phyloP scores from a whole-genome alignment of 1,284 basidiomycete genomes.

The Meripilus lineatus region DNA sequence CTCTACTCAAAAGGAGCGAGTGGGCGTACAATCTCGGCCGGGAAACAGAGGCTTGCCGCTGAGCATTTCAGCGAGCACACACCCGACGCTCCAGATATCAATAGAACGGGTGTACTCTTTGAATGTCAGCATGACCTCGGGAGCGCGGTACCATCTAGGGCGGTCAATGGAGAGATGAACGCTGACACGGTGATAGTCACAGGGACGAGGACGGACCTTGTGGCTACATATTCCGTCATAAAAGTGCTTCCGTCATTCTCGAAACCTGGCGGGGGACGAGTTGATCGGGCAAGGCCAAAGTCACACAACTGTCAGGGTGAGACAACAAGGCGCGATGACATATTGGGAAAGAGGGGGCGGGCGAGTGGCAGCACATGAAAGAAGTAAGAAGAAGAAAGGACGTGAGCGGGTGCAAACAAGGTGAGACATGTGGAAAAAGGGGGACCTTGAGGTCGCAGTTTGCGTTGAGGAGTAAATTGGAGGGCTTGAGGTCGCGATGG shows the following conservation, averaged over 20 bases:
- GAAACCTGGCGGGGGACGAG: slow-evolving; percentile 74
- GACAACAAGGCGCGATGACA: no score
- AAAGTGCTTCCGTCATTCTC: slow-evolving; percentile 83
- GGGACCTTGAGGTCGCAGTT: slow-evolving; percentile 93
- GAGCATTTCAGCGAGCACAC: slow-evolving; percentile 93
- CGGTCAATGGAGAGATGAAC: slow-evolving; percentile 6
- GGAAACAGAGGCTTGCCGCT: slow-evolving; percentile 89
- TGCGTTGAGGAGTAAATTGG: slow-evolving; percentile 91
- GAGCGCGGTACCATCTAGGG: slow-evolving; percentile 88
- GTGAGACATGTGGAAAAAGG: no score
- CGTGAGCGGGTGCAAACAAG: no score
- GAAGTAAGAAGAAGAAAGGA: no score
- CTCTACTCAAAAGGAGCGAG: no score
- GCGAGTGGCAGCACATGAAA: no score
- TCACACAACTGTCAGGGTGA: no score
- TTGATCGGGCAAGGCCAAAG: slow-evolving; percentile 87
- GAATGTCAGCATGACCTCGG: slow-evolving; percentile 94
- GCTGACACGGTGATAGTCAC: not conserved
- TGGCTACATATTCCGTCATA: slow-evolving; percentile 95
- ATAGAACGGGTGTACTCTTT: slow-evolving; percentile 92
- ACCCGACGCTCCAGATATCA: slow-evolving; percentile 92
- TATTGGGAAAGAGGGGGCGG: no score
- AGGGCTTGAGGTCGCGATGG: slow-evolving; percentile 94
- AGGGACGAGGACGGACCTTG: slow-evolving; percentile 42
- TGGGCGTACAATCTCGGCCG: slow-evolving; percentile 81